Evolutionary conservation across 768 basidiomycete genomes (phyloP).

Genomic region (Fibroporia radiculosa): DNA sequence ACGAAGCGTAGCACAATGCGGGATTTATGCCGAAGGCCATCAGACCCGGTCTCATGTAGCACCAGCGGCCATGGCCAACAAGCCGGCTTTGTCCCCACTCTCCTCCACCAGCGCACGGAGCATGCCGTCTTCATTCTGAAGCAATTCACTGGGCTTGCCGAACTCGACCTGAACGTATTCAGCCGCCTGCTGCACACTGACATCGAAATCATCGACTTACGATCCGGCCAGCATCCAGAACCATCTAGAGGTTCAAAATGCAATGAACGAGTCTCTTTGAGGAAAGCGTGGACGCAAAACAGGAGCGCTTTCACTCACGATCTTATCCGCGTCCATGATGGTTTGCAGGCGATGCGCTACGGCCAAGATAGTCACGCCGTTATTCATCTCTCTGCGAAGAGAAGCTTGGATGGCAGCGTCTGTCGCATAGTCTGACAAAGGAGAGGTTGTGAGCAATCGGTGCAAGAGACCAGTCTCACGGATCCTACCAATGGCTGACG

Average conservation of each 20-base stretch:
- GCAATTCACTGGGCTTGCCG: conserved; percentile 40
- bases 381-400: conserved; percentile 36
- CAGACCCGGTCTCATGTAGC: too few relatives aligned
- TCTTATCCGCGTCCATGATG: conserved; percentile 56
- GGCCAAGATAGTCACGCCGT: conserved; percentile 44
- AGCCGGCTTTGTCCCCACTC: conserved; percentile 41
- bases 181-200: background rate
- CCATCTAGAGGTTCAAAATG: conserved; percentile 25
- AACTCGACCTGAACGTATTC: conserved; percentile 36
- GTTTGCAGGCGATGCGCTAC: conserved; percentile 53
- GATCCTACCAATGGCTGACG: conserved; percentile 34
- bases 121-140: conserved; percentile 43
- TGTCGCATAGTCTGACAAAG: conserved; percentile 41
- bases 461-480: background rate
- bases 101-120: conserved; percentile 50
- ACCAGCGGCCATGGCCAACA: conserved; percentile 34
- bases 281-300: background rate
- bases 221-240: conserved; percentile 33
- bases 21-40: too few relatives aligned
- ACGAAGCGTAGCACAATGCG: too few relatives aligned
- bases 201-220: conserved; percentile 17
- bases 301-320: conserved; percentile 26
- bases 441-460: too few relatives aligned
- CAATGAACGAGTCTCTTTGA: background rate
- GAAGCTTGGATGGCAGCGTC: conserved; percentile 51